Conservation (phyloP, 2,329 filamentous ascomycete species). For the Dryadomyces quercus-mongolicae region DNA sequence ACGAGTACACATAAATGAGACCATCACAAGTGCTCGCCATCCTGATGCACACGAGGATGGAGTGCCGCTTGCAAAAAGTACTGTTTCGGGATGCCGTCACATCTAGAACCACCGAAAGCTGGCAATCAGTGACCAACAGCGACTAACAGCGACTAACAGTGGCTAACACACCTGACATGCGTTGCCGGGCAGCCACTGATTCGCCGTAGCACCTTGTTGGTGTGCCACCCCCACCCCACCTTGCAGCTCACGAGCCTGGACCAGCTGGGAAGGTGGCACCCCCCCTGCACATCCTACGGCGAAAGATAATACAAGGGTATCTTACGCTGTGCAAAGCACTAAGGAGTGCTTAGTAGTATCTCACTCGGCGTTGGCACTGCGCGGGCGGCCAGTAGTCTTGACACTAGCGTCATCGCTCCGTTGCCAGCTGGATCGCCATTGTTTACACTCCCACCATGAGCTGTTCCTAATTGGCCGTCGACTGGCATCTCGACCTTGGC, state of each 20-base stretch:
- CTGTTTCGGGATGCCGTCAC: background rate
- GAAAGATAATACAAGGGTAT: background rate
- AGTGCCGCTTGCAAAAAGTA: background rate
- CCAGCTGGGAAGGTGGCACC: background rate
- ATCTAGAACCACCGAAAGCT: background rate
- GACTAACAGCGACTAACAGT: background rate
- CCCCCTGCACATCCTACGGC: background rate
- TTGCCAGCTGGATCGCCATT: slow-evolving; percentile 7
- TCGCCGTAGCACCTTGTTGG: background rate
- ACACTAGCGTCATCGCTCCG: slow-evolving; percentile 3
- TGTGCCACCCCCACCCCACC: background rate
- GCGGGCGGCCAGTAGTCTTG: background rate
- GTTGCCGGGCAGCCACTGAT: slow-evolving; percentile 6
- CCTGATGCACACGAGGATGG: too few species aligned
- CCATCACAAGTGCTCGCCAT: too few species aligned
- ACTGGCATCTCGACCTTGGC: background rate
- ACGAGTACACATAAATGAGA: too few species aligned
- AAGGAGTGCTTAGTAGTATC: background rate
- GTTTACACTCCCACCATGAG: slow-evolving; percentile 11
- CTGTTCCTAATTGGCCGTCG: slow-evolving; percentile 10
- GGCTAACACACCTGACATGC: background rate
- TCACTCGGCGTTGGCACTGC: background rate
- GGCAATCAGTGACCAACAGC: background rate
- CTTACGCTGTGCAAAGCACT: background rate
- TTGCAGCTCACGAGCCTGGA: background rate